Conservation (phyloP, 257 asterid species). For the Solanum pimpinellifolium region DNA sequence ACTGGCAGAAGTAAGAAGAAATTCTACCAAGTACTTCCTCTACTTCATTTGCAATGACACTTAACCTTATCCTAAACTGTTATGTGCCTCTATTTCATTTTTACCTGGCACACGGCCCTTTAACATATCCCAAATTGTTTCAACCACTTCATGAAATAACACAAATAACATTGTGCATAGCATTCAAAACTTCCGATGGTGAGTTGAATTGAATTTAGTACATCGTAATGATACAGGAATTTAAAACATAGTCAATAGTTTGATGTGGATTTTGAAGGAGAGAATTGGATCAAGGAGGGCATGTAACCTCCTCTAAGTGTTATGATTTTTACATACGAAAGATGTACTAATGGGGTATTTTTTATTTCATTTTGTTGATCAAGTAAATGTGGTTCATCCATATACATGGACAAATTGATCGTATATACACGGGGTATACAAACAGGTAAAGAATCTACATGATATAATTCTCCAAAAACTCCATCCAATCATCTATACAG, state of each 20-base stretch:
- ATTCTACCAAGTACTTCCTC: background rate
- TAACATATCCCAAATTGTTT: background rate
- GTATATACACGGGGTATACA: background rate
- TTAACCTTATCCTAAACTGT: background rate
- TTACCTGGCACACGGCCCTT: background rate
- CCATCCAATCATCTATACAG: background rate
- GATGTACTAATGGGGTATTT: background rate
- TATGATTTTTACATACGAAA: background rate
- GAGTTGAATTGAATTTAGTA: background rate
- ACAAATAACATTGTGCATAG: background rate
- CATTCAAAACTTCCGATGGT: background rate
- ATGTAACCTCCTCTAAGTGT: background rate
- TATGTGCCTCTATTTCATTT: background rate
- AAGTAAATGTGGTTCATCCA: background rate
- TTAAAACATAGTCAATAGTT: background rate
- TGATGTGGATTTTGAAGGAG: background rate
- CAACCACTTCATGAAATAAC: background rate
- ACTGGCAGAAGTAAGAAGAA: background rate
- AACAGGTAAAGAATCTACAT: background rate
- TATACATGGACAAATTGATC: background rate
- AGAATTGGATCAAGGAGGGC: background rate
- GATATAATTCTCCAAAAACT: background rate
- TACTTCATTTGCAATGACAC: background rate
- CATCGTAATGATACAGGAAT: background rate
- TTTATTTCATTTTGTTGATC: background rate